Evolutionary conservation across 306 rosid genomes (phyloP), one percentile per base, ranked within the genome.

Genomic region (Cucumis cinereus): DNA sequence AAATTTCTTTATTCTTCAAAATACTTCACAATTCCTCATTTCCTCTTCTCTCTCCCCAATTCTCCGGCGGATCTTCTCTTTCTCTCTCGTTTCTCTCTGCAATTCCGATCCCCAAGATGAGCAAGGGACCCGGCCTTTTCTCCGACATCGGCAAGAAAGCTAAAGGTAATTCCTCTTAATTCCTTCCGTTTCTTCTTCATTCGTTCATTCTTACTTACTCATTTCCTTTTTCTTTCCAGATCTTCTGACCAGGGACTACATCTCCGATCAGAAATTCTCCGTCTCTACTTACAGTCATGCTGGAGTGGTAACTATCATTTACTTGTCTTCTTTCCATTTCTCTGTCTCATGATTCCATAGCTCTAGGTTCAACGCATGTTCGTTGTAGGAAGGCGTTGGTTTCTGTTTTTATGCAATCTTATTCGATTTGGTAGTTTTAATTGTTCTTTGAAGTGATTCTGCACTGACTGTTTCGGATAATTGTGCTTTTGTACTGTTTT

Each of bases 51-150:
- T 68, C 28, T 49, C 33, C 30, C 53, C 52, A 36, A 33, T 16
- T 33, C 2, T 35, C 70, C 23, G 35, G 49, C 17, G 49, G 72
- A 38, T 77, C 81, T 78, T 59, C 79, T 33, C 77, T 10, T 56
- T 78, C 57, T 13, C n/a, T 45, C 15, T 66, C 36, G 33, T 68
- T 81, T 26, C 64, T 79, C 66, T 63, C 50, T 74, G 80, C 64
- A 69, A 15, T 74, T 70, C 45, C 41, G 14, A 69, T 78, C 52
- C 81, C 79, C 62, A 91, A 78, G 74, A 93, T 93, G 98, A 84
- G 86, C 91, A 93, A 87, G 78, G 98, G 97, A 81, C 97, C 97
- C 0, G 96, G 89, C 36, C 91, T 91, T 43, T 93, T 89, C 88
- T 26, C 91, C 74, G 97, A 93, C 61, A 91, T 91, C 85, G 97